Evolutionary conservation across 768 basidiomycete genomes (phyloP), one percentile per base, ranked within the genome.

Genomic region (Saitozyma podzolica): DNA sequence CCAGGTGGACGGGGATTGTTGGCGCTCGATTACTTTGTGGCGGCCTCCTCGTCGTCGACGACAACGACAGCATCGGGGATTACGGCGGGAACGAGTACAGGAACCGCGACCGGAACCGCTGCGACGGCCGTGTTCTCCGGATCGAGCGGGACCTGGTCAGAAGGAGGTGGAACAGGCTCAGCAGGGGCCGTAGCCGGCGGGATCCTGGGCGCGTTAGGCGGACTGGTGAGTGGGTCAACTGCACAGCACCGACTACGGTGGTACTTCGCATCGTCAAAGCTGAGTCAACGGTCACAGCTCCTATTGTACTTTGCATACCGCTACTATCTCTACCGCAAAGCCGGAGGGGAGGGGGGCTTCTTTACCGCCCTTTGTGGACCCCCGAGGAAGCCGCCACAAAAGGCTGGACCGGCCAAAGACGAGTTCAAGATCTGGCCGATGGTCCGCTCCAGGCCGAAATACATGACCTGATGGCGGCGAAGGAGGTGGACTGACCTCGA

Each of bases 371-470:
- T 68, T 2, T 70, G 66, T 50, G 73, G 73, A n/a, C 50, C 62
- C 5, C 40, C 52, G 40, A 40, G 39, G 16, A 59, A 55, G 58
- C 40, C 47, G 8, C 50, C 54, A 49, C 50, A 58, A 54, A 56
- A 55, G 11, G 54, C 54, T 42, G 58, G 64, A n/a, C 20, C 50
- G 16, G 63, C 54, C 16, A 59, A 68, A 52, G 56, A 59, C 9
- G 69, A 73, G 10, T 69, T 72, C 55, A 65, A 68, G 52, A 40
- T 69, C 0, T 75, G 73, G 73, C 70, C 70, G 10, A 75, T 75
- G 70, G 42, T 75, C 11, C 56, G 64, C 37, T 68, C 61, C 50
- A 50, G 59, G 51, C 73, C 73, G n/a, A 71, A 69, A 47, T 74
- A 74, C 53, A 63, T 53, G 19, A 68, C 65, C 9, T 64, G 52